A percentile compares a stretch with the other conserved stretches of the same genome.
These are phyloP conservation scores for Suillus ampliporus DNA, from an alignment of 768 basidiomycete species.

Conservation along the genomic window DNA sequence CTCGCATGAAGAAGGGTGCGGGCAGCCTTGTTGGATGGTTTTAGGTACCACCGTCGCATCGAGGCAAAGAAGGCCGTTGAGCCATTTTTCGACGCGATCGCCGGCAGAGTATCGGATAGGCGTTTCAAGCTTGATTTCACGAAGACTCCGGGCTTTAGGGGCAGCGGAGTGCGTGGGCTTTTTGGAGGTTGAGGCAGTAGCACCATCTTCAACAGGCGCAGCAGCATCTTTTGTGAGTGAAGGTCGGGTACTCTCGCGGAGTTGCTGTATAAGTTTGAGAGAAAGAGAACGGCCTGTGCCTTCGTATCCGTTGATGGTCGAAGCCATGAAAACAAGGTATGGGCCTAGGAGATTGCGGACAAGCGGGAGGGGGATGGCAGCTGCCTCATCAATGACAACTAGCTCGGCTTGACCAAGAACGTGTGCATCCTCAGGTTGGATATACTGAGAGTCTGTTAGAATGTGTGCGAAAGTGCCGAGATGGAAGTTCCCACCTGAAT, in stretches of 20 bases:
- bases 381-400: slow-evolving; percentile 97
- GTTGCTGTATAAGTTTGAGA: slow-evolving; percentile 95
- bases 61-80: slow-evolving; percentile 88
- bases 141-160: slow-evolving; percentile 71
- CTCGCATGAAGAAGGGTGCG: slow-evolving; percentile 93
- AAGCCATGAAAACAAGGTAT: slow-evolving; percentile 98
- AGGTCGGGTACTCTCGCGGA: slow-evolving; percentile 88
- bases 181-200: slow-evolving; percentile 51
- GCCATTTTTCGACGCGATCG: slow-evolving; percentile 94
- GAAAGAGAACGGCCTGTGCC: slow-evolving; percentile 98
- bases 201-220: slow-evolving; percentile 45
- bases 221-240: slow-evolving; percentile 69
- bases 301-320: slow-evolving; percentile 99
- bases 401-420: slow-evolving; percentile 97
- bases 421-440: slow-evolving; percentile 97
- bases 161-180: slow-evolving; percentile 61
- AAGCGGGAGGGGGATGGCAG: slow-evolving; percentile 95
- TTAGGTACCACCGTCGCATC: slow-evolving; percentile 74
- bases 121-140: slow-evolving; percentile 93
- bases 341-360: slow-evolving; percentile 94
- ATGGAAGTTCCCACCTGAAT: slow-evolving; percentile 73
- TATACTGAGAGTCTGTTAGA: slow-evolving; percentile 67
- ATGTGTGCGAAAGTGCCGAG: slow-evolving; percentile 7
- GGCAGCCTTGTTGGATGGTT: slow-evolving; percentile 73
- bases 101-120: slow-evolving; percentile 91